Percentiles rank a stretch among this genome's conserved stretches.
Conservation (phyloP, 208 protist genomes). For the Histomonas meleagridis region DNA sequence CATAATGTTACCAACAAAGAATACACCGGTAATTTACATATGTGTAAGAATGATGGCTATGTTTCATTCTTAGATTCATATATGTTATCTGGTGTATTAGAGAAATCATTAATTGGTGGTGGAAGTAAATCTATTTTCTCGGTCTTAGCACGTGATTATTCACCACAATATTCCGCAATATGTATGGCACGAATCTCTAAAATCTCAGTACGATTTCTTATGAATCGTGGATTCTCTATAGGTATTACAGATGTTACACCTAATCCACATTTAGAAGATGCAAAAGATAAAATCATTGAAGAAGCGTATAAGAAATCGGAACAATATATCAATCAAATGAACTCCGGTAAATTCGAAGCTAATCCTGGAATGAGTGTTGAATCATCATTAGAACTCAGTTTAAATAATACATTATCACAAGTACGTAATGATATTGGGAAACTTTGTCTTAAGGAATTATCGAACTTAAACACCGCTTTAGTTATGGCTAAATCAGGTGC, state of each 20-base stretch:
- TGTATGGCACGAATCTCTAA: slow-evolving; percentile 54
- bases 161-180: slow-evolving; percentile 43
- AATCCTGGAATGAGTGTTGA: slow-evolving; percentile 76
- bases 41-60: slow-evolving; percentile 58
- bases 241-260: slow-evolving; percentile 75
- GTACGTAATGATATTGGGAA: slow-evolving; percentile 87
- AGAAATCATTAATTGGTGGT: slow-evolving; percentile 84
- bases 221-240: slow-evolving; percentile 91
- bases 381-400: slow-evolving; percentile 57
- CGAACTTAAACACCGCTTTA: slow-evolving; percentile 80
- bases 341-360: slow-evolving; percentile 69
- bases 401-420: slow-evolving; percentile 81
- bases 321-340: slow-evolving; percentile 72
- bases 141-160: slow-evolving; percentile 44
- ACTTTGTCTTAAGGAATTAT: slow-evolving; percentile 78
- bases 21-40: background rate
- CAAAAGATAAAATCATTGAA: slow-evolving; percentile 75
- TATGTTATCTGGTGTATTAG: slow-evolving; percentile 81
- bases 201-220: slow-evolving; percentile 44
- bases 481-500: slow-evolving; percentile 94
- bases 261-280: slow-evolving; percentile 61
- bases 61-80: slow-evolving; percentile 64
- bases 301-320: slow-evolving; percentile 70
- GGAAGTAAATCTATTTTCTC: slow-evolving; percentile 52
- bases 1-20: background rate